phyloP scores from a whole-genome alignment of 129 eudicot species.

The Daucus carota region DNA sequence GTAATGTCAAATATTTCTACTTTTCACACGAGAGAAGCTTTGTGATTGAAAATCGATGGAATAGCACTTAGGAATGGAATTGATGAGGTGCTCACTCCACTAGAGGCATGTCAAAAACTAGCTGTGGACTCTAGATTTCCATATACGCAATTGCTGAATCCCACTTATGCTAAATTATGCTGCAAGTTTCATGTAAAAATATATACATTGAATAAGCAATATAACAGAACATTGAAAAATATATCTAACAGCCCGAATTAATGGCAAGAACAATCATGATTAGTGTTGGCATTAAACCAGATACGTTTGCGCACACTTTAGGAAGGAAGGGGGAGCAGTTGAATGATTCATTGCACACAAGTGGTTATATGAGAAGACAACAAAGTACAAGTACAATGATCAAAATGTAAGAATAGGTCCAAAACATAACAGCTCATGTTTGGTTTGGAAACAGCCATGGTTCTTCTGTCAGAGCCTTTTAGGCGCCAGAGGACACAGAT shows the following conservation, averaged over 20 bases:
- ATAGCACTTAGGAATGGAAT: not conserved
- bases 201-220: not conserved
- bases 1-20: not conserved
- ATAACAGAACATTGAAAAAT: not conserved
- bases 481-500: no score
- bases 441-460: no score
- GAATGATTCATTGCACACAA: no score
- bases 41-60: no score
- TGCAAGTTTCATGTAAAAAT: no score
- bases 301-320: not conserved
- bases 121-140: not conserved
- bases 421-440: not conserved
- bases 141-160: not conserved
- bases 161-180: no score
- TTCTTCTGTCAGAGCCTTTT: no score
- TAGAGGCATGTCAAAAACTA: not conserved
- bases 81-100: not conserved
- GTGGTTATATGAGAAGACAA: not conserved
- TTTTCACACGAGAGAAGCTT: not conserved
- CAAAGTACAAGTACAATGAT: not conserved
- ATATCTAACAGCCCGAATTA: not conserved
- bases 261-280: not conserved
- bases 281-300: not conserved
- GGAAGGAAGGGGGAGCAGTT: no score
- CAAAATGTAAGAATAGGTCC: not conserved